These are phyloP conservation scores for Talaromyces adpressus DNA, from an alignment of 495 filamentous ascomycete species.

Conservation along the genomic window DNA sequence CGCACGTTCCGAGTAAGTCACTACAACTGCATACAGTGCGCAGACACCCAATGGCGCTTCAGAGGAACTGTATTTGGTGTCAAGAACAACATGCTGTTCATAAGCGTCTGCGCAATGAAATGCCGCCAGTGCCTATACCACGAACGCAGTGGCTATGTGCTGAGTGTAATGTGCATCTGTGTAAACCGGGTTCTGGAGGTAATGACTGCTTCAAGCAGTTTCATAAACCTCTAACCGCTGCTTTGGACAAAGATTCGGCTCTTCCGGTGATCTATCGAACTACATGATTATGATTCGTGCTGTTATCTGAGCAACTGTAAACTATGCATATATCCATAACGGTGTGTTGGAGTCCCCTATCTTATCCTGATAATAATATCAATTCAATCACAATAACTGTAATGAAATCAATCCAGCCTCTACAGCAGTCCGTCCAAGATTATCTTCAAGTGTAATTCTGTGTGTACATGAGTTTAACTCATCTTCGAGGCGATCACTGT, in stretches of 20 bases:
- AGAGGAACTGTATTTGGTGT: not conserved
- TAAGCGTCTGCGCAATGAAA: not conserved
- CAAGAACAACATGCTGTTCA: not conserved
- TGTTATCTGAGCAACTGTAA: not conserved
- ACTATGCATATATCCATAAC: not conserved
- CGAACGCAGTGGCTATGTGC: not conserved
- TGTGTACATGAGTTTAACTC: too few species aligned
- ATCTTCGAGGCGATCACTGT: too few species aligned
- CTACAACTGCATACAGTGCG: not conserved
- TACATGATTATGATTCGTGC: not conserved
- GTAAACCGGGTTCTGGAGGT: not conserved
- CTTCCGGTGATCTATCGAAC: not conserved
- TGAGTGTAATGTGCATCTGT: not conserved
- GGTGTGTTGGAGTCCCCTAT: not conserved
- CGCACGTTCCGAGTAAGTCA: not conserved
- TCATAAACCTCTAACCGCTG: not conserved
- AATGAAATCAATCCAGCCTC: not conserved
- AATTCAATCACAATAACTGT: not conserved
- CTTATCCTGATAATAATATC: not conserved
- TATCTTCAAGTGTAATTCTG: too few species aligned
- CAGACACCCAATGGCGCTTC: not conserved
- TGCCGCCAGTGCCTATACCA: not conserved
- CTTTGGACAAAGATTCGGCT: not conserved
- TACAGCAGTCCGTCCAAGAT: too few species aligned
- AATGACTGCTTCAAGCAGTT: not conserved